Evolutionary conservation across 2,329 filamentous ascomycete species (phyloP), one percentile per base, ranked within the genome.

Genomic region (Sporothrix curviconia): DNA sequence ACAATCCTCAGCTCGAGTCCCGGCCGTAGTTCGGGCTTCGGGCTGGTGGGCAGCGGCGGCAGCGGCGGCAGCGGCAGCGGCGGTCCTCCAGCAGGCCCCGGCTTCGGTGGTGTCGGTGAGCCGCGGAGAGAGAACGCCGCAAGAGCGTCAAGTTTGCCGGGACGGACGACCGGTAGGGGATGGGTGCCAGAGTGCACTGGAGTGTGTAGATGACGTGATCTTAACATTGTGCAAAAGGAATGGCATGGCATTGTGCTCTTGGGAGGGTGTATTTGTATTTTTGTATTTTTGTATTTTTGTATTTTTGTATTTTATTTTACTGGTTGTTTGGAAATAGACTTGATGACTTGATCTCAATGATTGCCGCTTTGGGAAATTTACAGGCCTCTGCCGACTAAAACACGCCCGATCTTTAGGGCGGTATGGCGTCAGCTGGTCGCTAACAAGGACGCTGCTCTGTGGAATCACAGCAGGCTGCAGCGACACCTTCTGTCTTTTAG

Each of bases 141-240:
- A 85, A 84, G 75, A 85, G 81, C 61, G 83, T 86, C 64, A 86
- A 85, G 71, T 83, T 85, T 69, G 78, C 76, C 2, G 73, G 72
- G 43, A 72, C 75, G 9, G 74, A 71, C 8, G 52, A 50, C 3
- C n/a, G 53, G 28, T 12, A 17, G 7, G 30, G 24, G n/a, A n/a
- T n/a, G n/a, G n/a, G n/a, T n/a, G n/a, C n/a, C n/a, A n/a, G n/a
- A n/a, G n/a, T n/a, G n/a, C n/a, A n/a, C n/a, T 0, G 28, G 24
- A 32, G 19, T 11, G 15, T 17, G 24, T 1, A 19, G 49, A 30
- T 15, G 6, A 30, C 12, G 46, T 24, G 32, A 50, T 37, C 6
- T 24, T n/a, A 11, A 39, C 7, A n/a, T 40, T 19, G 17, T 28
- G 8, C 44, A 19, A 7, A 15, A 19, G 24, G 6, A 30, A 8